Evolutionary conservation across 139 green algal genomes (phyloP).

Genomic region (Coccomyxa sp.): DNA sequence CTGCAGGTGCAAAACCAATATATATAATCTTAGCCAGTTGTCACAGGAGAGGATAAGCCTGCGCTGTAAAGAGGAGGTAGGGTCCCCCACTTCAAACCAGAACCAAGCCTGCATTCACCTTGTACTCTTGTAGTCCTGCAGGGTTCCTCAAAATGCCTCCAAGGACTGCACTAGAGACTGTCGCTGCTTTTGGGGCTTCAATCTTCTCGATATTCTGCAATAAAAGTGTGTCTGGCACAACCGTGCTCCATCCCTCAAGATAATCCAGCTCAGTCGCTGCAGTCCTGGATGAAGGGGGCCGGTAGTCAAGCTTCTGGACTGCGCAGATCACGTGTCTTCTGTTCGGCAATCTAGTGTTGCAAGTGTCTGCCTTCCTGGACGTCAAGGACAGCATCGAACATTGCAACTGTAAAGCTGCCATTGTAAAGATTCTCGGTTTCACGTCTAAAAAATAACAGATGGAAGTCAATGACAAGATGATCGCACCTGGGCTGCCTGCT

Average conservation of each 20-base stretch:
- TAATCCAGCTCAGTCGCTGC: constrained; percentile 45
- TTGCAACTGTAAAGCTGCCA: not conserved
- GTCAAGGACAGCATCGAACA: no score
- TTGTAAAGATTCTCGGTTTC: not conserved
- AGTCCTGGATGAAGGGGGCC: not conserved
- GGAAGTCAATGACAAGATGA: no score
- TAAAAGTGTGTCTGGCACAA: constrained; percentile 61
- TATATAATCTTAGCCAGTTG: not conserved
- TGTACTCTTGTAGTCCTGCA: constrained; percentile 15
- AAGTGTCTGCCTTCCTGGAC: not conserved
- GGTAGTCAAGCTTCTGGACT: not conserved
- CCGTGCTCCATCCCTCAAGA: constrained; percentile 27
- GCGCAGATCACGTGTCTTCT: no score
- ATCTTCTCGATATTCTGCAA: constrained; percentile 50
- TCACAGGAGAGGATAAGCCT: not conserved
- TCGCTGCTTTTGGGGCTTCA: constrained; percentile 49
- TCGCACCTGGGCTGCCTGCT: no score
- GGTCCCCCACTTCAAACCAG: not conserved
- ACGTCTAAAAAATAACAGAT: not conserved
- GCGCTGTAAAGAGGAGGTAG: not conserved
- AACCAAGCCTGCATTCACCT: constrained; percentile 3
- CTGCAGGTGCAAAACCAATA: constrained; percentile 22
- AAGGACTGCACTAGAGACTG: constrained; percentile 43
- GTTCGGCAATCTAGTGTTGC: no score
- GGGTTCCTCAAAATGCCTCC: constrained; percentile 41